Conservation (phyloP, 495 filamentous ascomycete genomes). For the Polyplosphaeria fusca region DNA sequence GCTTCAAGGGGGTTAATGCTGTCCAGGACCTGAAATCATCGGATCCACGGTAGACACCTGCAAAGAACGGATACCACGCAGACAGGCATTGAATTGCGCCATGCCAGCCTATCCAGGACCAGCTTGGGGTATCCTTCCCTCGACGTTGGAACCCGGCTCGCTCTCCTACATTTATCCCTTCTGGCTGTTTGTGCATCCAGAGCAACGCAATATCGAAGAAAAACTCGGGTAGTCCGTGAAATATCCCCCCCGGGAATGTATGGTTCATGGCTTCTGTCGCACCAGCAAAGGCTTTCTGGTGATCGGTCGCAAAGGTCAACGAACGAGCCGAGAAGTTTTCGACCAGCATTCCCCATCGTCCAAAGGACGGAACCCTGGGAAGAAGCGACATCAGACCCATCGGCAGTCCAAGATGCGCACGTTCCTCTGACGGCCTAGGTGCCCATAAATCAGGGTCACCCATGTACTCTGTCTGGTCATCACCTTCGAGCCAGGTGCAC, state of each 20-base stretch:
- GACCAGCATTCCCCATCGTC: not conserved
- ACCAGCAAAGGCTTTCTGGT: not conserved
- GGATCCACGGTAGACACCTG: not conserved
- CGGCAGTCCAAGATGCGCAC: not conserved
- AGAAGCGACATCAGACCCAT: not conserved
- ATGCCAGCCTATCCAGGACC: slow-evolving; percentile 2
- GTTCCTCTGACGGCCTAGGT: not conserved
- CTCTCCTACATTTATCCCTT: too few relatives aligned
- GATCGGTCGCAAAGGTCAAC: not conserved
- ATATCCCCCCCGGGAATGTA: not conserved
- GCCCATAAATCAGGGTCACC: not conserved
- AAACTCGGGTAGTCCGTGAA: not conserved
- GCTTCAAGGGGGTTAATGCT: not conserved
- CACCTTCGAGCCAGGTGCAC: not conserved
- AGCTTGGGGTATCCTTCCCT: not conserved
- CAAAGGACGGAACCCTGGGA: not conserved
- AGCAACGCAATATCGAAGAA: slow-evolving; percentile 1
- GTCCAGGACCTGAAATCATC: not conserved
- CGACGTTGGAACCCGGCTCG: not conserved
- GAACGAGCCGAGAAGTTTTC: not conserved
- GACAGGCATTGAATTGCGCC: not conserved
- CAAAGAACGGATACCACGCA: not conserved
- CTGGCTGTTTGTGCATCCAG: not conserved
- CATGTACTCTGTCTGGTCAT: not conserved
- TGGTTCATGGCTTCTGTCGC: not conserved